Evolutionary conservation across 2,329 filamentous ascomycete species (phyloP).

Genomic region (Monosporascus sp.): DNA sequence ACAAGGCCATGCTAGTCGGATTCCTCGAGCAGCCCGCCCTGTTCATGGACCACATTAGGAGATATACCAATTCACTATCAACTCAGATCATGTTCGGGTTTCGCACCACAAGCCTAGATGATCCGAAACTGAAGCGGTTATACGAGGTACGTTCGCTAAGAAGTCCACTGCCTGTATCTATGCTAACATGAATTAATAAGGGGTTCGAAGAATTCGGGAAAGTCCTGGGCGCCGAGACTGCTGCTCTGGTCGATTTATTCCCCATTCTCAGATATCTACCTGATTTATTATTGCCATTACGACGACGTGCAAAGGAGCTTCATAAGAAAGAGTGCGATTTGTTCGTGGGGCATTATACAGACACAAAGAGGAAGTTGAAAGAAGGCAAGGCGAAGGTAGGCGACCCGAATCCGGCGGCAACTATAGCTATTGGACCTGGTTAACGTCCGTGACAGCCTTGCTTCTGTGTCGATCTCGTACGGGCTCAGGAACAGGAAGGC

Average conservation of each 20-base stretch:
- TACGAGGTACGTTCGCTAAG: not conserved
- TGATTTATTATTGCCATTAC: slow-evolving; percentile 14
- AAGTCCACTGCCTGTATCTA: no score
- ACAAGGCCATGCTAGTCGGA: slow-evolving; percentile 43
- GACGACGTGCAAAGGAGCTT: slow-evolving; percentile 17
- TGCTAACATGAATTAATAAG: not conserved
- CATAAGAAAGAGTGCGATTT: slow-evolving; percentile 8
- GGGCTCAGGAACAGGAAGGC: slow-evolving; percentile 25
- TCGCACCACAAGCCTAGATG: slow-evolving; percentile 30
- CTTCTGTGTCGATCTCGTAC: slow-evolving; percentile 20
- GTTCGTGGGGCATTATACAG: not conserved
- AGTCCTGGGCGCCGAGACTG: not conserved
- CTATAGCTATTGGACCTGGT: not conserved
- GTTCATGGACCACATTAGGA: slow-evolving; percentile 35
- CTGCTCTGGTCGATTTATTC: not conserved
- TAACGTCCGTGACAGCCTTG: slow-evolving; percentile 19
- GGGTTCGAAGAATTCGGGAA: not conserved
- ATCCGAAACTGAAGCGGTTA: slow-evolving; percentile 26
- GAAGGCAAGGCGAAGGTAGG: slow-evolving; percentile 11
- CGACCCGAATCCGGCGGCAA: no score
- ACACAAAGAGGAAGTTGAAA: not conserved
- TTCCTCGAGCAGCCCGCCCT: slow-evolving; percentile 35
- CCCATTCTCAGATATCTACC: not conserved
- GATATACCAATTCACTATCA: slow-evolving; percentile 40
- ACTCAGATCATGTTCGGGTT: slow-evolving; percentile 43